Evolutionary conservation across 805 yeast species (phyloP).

Genomic region (Wickerhamomyces silvicola): DNA sequence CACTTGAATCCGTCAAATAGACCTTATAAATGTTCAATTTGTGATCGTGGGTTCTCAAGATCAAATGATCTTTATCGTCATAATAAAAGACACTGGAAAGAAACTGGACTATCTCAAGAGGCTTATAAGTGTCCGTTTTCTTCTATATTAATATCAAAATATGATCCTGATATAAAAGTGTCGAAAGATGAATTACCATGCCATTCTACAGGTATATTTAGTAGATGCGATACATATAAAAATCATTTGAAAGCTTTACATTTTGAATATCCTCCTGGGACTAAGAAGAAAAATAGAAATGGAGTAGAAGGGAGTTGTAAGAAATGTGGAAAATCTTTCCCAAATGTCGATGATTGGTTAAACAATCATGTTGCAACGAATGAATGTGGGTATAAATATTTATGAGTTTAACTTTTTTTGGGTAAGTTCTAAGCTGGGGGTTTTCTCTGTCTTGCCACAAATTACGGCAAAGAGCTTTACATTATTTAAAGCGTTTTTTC

Average conservation of each 20-base stretch:
- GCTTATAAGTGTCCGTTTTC: constrained; percentile 79
- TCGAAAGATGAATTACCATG: constrained; percentile 31
- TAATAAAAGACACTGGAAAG: constrained; percentile 79
- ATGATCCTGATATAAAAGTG: constrained; percentile 5
- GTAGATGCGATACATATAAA: constrained; percentile 87
- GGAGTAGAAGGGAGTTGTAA: constrained; percentile 70
- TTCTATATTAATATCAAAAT: constrained; percentile 12
- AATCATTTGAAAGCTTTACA: constrained; percentile 88
- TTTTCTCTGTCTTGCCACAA: too few relatives aligned
- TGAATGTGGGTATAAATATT: constrained; percentile 14
- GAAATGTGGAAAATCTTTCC: constrained; percentile 62
- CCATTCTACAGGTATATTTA: constrained; percentile 79
- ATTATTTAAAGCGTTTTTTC: too few relatives aligned
- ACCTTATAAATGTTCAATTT: constrained; percentile 72
- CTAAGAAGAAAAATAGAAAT: constrained; percentile 68
- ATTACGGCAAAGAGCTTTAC: too few relatives aligned
- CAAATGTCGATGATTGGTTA: constrained; percentile 76
- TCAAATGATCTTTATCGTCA: constrained; percentile 84
- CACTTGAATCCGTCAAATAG: constrained; percentile 66
- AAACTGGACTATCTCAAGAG: constrained; percentile 55
- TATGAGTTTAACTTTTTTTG: neutral
- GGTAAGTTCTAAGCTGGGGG: too few relatives aligned
- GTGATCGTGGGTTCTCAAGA: constrained; percentile 81
- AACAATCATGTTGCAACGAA: constrained; percentile 56
- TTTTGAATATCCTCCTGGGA: constrained; percentile 82